Base-by-base conservation (phyloP, 441 rosid species). In the Adansonia gregorii region DNA sequence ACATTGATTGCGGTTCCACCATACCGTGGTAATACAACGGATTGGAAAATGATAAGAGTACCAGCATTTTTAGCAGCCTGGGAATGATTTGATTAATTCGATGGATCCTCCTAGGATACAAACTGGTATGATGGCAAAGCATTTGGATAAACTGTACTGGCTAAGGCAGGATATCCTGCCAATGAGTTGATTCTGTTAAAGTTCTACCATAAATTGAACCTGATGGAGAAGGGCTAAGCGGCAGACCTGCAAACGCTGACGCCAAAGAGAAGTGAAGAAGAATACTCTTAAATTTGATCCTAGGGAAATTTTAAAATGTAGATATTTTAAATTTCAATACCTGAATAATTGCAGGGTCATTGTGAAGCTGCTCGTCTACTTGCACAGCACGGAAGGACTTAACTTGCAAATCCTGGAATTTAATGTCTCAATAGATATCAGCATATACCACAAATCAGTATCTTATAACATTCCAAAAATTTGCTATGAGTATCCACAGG, bases 351-450 rank as follows among this genome's bases (percentile, higher is more conserved):
- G 76, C 80, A 59, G 89, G 83, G 75, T 81, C 91, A 78, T 71
- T 73, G 78, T 67, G 76, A 66, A 82, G 72, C 65, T 81, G 86
- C 56, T 85, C 86, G 72, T 66, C 85, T 72, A 73, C 65, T 8
- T 79, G 86, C 3, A 69, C 77, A 82, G 88, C 75, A 20, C 84
- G 86, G 60, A 83, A 48, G 43, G 89, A 73, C 78, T 83, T 89
- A 8, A 90, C 89, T 80, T 89, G 87, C 80, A 90, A 83, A 79
- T 89, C 91, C 94, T 89, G 84, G 79, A 77, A 78, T 64, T 67
- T 63, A n/a, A 76, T 19, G 12, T 78, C 8, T 27, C 60, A 22
- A 68, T 67, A 17, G 48, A 24, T 19, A 41, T 14, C 24, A 72
- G 78, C 48, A 54, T 39, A 51, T 1, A 55, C 22, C 45, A 69